A percentile compares a stretch with the other conserved stretches of the same genome.
Conservation (phyloP, 164 flowering plant species). For the Magnolia sinica region DNA sequence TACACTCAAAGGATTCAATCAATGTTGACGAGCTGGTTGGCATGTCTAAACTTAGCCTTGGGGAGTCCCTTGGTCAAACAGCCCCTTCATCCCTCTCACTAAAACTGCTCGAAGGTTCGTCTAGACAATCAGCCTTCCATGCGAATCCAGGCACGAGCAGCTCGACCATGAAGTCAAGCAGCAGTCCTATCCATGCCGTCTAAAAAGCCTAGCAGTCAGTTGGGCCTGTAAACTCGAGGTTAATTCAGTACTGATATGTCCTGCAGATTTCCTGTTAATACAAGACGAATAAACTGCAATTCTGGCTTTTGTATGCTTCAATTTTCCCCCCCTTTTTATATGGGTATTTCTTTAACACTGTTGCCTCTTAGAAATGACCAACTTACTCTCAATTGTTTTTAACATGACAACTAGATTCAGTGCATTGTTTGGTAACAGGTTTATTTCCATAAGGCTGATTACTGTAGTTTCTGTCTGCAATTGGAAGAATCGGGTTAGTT, state of each 20-base stretch:
- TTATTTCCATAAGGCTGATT: constrained; percentile 8
- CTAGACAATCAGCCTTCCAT: constrained; percentile 81
- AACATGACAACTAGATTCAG: not conserved
- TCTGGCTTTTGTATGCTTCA: constrained; percentile 18
- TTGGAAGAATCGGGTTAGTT: constrained; percentile 3
- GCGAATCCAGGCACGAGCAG: constrained; percentile 41
- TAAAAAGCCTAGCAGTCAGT: constrained; percentile 14
- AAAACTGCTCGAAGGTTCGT: constrained; percentile 53
- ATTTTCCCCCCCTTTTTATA: constrained; percentile 9
- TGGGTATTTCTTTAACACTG: constrained; percentile 7
- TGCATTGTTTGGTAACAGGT: not conserved
- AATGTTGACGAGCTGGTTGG: constrained; percentile 82
- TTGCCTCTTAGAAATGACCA: constrained; percentile 15
- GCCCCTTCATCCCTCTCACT: constrained; percentile 53
- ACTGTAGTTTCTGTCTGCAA: constrained; percentile 23
- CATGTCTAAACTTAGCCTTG: constrained; percentile 74
- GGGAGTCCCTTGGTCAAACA: constrained; percentile 45
- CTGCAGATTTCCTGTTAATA: constrained; percentile 28
- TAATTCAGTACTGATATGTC: constrained; percentile 14
- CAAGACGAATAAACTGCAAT: constrained; percentile 32
- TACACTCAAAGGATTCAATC: constrained; percentile 71
- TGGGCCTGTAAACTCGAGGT: constrained; percentile 12
- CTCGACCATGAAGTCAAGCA: constrained; percentile 41
- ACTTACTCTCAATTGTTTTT: not conserved
- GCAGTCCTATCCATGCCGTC: constrained; percentile 53